Evolutionary conservation across 371 early-diverging fungal species (phyloP).

Genomic region (Mortierella sp.): DNA sequence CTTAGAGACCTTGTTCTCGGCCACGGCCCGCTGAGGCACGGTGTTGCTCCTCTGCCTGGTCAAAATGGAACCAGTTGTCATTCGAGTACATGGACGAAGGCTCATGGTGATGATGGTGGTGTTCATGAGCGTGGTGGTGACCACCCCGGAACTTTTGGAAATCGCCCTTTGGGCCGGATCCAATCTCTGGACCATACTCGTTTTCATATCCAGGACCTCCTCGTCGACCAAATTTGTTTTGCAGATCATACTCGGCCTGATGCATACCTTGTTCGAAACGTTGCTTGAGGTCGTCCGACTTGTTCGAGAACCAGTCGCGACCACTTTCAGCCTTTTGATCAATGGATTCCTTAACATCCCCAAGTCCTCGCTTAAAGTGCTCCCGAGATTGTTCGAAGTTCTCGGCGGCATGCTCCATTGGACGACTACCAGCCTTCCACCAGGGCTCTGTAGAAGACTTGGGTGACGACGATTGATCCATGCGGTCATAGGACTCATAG

Average conservation of each 20-base stretch:
- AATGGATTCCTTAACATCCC: constrained; percentile 14
- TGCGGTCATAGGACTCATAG: constrained; percentile 26
- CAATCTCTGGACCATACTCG: constrained; percentile 14
- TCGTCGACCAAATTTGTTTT: constrained; percentile 16
- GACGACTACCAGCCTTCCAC: constrained; percentile 32
- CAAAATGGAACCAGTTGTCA: constrained; percentile 51
- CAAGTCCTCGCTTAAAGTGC: constrained; percentile 16
- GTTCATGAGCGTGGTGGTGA: constrained; percentile 2
- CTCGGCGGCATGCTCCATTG: constrained; percentile 13
- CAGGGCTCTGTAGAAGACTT: constrained; percentile 7
- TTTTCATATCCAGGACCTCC: constrained; percentile 16
- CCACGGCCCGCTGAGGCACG: constrained; percentile 7
- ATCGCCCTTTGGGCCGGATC: neutral
- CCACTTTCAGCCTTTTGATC: constrained; percentile 21
- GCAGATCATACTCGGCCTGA: constrained; percentile 4
- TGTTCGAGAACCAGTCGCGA: constrained; percentile 22
- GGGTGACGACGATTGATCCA: neutral
- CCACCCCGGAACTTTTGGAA: neutral
- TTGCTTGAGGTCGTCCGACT: constrained; percentile 15
- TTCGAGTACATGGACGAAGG: constrained; percentile 20
- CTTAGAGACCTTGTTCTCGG: constrained; percentile 31
- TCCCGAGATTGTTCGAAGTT: constrained; percentile 15
- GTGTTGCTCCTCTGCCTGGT: constrained; percentile 15
- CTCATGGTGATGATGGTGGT: neutral
- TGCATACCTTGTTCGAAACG: constrained; percentile 20